Conservation (phyloP, 495 filamentous ascomycete genomes). For the Rhypophila decipiens region DNA sequence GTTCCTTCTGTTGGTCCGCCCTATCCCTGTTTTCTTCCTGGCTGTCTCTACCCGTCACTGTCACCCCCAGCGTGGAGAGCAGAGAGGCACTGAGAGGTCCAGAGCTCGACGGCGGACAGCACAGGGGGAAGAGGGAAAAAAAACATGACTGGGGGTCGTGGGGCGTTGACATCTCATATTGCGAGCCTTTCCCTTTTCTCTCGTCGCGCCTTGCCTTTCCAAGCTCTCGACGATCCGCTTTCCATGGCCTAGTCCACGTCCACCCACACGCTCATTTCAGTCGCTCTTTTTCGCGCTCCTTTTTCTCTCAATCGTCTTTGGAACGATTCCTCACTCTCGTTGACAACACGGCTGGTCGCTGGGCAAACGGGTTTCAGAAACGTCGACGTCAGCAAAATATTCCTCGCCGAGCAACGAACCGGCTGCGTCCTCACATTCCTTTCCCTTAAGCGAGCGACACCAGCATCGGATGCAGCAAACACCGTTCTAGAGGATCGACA, state of each 20-base stretch:
- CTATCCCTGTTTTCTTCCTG: not conserved
- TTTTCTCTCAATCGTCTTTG: not conserved
- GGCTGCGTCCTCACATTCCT: no score
- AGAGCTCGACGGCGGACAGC: no score
- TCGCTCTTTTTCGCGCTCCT: not conserved
- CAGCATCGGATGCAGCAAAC: constrained; percentile 5
- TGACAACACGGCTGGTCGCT: no score
- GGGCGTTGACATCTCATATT: not conserved
- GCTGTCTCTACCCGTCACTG: constrained; percentile 1
- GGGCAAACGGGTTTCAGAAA: no score
- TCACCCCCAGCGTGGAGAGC: not conserved
- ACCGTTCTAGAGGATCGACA: not conserved
- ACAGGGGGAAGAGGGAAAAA: not conserved
- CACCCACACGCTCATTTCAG: not conserved
- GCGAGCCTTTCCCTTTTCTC: not conserved
- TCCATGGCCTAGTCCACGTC: not conserved
- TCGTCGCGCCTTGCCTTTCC: no score
- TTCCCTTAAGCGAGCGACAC: not conserved
- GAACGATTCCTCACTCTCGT: not conserved
- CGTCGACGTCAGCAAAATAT: no score
- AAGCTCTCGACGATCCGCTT: not conserved
- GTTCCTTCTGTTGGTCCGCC: constrained; percentile 6
- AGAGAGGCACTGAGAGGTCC: no score
- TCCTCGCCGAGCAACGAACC: no score
- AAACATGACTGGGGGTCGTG: not conserved